Evolutionary conservation across 352 stramenopile genomes (phyloP).

Genomic region (Ophiocytium majus): DNA sequence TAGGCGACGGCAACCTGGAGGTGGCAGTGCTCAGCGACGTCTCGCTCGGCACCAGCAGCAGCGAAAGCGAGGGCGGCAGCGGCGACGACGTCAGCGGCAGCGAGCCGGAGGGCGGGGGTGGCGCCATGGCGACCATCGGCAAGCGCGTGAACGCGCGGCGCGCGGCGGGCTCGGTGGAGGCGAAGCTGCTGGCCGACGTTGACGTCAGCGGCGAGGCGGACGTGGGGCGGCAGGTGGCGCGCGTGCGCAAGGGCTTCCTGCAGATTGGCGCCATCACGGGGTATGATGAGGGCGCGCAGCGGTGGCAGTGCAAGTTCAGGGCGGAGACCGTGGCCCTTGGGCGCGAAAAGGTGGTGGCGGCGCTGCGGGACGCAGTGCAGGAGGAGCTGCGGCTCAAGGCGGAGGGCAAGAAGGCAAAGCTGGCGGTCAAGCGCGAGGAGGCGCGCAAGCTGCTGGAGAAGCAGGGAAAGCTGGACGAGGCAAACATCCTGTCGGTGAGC

Average conservation of each 20-base stretch:
- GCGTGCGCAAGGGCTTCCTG: not conserved
- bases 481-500: not conserved
- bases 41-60: not conserved
- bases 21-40: constrained; percentile 15
- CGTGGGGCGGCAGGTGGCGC: not conserved
- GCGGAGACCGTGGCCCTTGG: not conserved
- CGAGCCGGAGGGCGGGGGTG: constrained; percentile 25
- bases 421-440: not conserved
- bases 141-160: constrained; percentile 11
- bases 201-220: not conserved
- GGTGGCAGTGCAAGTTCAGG: not conserved
- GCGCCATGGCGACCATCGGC: constrained; percentile 21
- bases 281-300: not conserved
- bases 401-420: not conserved
- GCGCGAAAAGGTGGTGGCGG: not conserved
- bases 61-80: not conserved
- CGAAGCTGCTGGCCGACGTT: not conserved
- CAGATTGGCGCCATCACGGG: not conserved
- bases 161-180: not conserved
- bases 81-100: constrained; percentile 3
- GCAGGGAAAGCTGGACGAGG: not conserved
- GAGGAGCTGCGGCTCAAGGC: not conserved
- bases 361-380: not conserved
- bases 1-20: constrained; percentile 12
- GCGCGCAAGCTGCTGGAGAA: not conserved